Conservation (phyloP, 2,329 filamentous ascomycete species). For the Alternaria burnsii region DNA sequence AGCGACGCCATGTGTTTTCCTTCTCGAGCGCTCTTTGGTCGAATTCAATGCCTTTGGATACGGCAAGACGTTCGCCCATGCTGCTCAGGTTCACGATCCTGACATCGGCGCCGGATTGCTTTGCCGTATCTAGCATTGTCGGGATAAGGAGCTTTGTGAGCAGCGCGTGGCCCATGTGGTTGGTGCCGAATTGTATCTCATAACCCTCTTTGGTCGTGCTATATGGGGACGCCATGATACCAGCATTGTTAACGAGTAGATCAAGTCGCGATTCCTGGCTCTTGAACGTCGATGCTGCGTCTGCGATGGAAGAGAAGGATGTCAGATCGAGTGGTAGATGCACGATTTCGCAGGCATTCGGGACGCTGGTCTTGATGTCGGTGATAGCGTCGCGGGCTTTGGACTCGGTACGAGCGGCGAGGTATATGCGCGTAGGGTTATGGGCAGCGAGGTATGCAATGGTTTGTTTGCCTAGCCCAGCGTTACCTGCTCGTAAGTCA, state of each 20-base stretch:
- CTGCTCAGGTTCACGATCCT: constrained; percentile 56
- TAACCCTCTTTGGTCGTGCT: constrained; percentile 57
- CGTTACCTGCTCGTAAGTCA: constrained; percentile 48
- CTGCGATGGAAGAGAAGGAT: constrained; percentile 52
- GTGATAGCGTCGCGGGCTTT: constrained; percentile 54
- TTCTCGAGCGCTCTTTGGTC: constrained; percentile 46
- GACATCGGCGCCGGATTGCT: constrained; percentile 52
- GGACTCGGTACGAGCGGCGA: constrained; percentile 55
- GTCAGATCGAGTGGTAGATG: constrained; percentile 55
- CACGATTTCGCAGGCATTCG: constrained; percentile 47
- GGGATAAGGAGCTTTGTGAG: constrained; percentile 58
- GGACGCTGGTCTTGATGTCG: constrained; percentile 48
- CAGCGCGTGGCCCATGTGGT: constrained; percentile 62
- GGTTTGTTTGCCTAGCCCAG: constrained; percentile 58
- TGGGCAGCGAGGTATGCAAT: constrained; percentile 56
- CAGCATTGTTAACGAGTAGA: constrained; percentile 59
- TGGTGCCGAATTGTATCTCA: constrained; percentile 61
- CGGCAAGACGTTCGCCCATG: constrained; percentile 32
- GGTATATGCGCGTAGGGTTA: constrained; percentile 56
- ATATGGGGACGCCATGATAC: constrained; percentile 52
- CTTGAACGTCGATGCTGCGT: constrained; percentile 50
- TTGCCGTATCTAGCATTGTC: constrained; percentile 53
- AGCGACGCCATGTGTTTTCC: constrained; percentile 49
- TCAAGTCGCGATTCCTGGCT: constrained; percentile 53
- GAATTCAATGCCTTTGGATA: constrained; percentile 46